phyloP scores from a whole-genome alignment of 2,329 filamentous ascomycete genomes.

The Fusarium subglutinans region DNA sequence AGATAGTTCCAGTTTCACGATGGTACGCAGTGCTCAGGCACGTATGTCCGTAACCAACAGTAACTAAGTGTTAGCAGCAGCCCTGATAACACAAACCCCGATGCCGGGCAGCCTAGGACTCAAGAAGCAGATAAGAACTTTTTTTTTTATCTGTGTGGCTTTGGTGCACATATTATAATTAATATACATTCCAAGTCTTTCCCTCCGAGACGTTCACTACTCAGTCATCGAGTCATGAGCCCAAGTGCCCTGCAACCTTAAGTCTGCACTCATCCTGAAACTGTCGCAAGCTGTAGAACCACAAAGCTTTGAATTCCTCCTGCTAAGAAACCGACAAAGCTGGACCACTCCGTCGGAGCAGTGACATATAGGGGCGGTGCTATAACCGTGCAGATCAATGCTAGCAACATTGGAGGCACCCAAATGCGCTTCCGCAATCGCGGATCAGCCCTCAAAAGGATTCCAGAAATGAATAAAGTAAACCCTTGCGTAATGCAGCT shows the following conservation, averaged over 20 bases:
- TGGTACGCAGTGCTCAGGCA: no score
- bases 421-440: background rate
- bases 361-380: background rate
- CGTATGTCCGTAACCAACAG: no score
- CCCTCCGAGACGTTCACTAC: no score
- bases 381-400: background rate
- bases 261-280: background rate
- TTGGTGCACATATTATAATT: accelerated
- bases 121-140: accelerated
- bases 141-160: no score
- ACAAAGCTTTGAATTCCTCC: background rate
- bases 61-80: no score
- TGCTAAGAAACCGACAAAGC: background rate
- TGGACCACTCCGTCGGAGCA: background rate
- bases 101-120: no score
- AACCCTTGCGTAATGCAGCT: background rate
- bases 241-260: no score
- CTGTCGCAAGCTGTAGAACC: background rate
- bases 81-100: no score
- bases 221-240: no score
- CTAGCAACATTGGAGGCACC: background rate
- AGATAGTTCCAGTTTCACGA: no score
- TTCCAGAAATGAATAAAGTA: accelerated
- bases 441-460: background rate
- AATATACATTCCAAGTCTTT: accelerated